phyloP scores from a whole-genome alignment of 192 early-diverging fungal genomes.

The Thamnidium elegans region DNA sequence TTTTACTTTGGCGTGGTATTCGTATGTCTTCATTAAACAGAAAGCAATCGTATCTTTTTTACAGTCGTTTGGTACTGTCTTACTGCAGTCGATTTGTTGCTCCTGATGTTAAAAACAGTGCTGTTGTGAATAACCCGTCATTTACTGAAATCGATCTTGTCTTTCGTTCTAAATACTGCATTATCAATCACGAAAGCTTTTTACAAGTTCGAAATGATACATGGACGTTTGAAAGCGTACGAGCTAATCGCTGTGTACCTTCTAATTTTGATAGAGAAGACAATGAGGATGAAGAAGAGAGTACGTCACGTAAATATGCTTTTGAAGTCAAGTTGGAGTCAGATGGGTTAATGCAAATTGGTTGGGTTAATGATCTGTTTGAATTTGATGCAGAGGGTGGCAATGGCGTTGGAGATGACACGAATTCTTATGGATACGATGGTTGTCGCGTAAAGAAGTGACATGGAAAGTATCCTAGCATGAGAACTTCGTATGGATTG shows the following conservation, averaged over 20 bases:
- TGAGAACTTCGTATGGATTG: conserved; percentile 30
- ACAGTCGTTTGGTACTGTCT: conserved; percentile 14
- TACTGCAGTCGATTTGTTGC: conserved; percentile 1
- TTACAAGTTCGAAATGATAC: conserved; percentile 27
- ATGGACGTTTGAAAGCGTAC: conserved; percentile 35
- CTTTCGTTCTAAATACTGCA: conserved; percentile 13
- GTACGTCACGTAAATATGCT: too few species aligned
- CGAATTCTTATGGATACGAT: too few species aligned
- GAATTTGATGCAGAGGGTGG: too few species aligned
- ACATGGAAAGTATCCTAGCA: conserved; percentile 43
- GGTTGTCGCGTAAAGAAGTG: too few species aligned
- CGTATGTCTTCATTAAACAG: not conserved
- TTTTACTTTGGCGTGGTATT: conserved; percentile 13
- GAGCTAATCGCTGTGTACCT: conserved; percentile 16
- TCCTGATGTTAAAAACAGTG: too few species aligned
- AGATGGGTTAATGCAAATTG: too few species aligned
- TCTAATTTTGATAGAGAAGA: not conserved
- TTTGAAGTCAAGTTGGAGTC: too few species aligned
- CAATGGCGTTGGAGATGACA: too few species aligned
- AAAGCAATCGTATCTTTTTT: not conserved
- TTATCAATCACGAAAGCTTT: conserved; percentile 21
- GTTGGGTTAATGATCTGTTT: too few species aligned
- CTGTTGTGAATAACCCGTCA: not conserved
- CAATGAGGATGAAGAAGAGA: too few species aligned
- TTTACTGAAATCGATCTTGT: conserved; percentile 22